A percentile compares a stretch with the other conserved stretches of the same genome.
Evolutionary conservation across 306 rosid species (phyloP).

Genomic region (Quercus gilva): DNA sequence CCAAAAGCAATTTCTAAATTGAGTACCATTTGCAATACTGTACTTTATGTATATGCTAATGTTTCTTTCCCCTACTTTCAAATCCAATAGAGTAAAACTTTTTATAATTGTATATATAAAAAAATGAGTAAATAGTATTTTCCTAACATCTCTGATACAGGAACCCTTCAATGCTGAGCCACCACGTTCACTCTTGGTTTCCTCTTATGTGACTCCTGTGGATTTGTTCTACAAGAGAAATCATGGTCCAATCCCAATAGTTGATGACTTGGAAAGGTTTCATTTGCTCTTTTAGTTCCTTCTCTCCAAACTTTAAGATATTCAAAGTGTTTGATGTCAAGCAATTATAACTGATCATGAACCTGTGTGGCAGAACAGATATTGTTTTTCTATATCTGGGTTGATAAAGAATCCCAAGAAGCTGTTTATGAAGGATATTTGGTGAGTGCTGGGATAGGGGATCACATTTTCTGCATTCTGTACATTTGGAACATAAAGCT

Average conservation of each 20-base stretch:
- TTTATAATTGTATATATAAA: too few species aligned
- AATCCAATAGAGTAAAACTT: background rate
- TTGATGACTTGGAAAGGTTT: constrained; percentile 71
- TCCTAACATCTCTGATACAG: constrained; percentile 27
- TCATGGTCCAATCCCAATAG: constrained; percentile 82
- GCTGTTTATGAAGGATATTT: constrained; percentile 73
- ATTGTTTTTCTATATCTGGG: constrained; percentile 60
- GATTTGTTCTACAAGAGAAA: constrained; percentile 90
- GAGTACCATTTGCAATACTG: background rate
- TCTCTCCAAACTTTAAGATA: background rate
- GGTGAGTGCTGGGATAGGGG: constrained; percentile 40
- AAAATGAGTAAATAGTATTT: background rate
- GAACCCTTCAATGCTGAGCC: constrained; percentile 94
- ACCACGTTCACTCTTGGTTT: constrained; percentile 54
- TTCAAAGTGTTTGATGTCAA: constrained; percentile 2
- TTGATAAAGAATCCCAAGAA: constrained; percentile 48
- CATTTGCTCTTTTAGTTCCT: background rate
- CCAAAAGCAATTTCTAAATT: background rate
- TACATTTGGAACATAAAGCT: background rate
- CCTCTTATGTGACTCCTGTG: constrained; percentile 71
- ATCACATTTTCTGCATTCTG: background rate
- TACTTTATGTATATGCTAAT: background rate
- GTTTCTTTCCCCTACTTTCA: background rate
- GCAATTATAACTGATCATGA: constrained; percentile 7
- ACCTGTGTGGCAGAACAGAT: constrained; percentile 44